Evolutionary conservation across 1,139 yeast genomes (phyloP).

Genomic region (Lizanozyma gosingica): DNA sequence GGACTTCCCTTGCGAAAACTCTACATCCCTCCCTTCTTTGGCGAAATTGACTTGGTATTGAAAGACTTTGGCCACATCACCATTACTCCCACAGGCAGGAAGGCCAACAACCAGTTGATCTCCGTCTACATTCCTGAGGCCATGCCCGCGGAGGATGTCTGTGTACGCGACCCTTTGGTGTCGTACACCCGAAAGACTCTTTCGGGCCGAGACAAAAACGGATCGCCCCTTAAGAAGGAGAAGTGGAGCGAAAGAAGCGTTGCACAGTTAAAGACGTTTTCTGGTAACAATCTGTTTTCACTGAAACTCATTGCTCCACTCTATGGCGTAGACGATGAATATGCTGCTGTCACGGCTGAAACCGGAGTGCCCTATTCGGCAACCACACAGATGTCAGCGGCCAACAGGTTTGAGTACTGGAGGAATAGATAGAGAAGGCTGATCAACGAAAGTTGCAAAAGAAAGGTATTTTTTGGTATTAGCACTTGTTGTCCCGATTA

Average conservation of each 20-base stretch:
- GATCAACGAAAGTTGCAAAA: no score
- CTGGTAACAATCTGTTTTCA: not conserved
- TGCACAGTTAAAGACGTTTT: not conserved
- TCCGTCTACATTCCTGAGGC: slow-evolving; percentile 26
- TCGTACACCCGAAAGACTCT: slow-evolving; percentile 24
- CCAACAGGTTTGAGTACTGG: not conserved
- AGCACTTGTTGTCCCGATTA: no score
- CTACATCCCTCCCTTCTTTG: slow-evolving; percentile 60
- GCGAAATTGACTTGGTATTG: slow-evolving; percentile 58
- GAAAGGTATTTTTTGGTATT: no score
- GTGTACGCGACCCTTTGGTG: slow-evolving; percentile 28
- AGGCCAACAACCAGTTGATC: slow-evolving; percentile 17
- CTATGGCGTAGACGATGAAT: not conserved
- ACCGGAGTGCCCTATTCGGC: not conserved
- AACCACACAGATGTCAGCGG: not conserved
- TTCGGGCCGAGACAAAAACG: slow-evolving; percentile 29
- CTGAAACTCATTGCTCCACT: not conserved
- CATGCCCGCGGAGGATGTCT: slow-evolving; percentile 13
- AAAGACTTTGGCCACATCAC: slow-evolving; percentile 63
- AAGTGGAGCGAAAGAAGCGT: not conserved
- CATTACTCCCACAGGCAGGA: slow-evolving; percentile 53
- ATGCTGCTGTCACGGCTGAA: not conserved
- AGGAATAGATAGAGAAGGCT: no score
- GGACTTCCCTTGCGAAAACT: slow-evolving; percentile 28
- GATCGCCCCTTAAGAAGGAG: slow-evolving; percentile 7